phyloP scores from a whole-genome alignment of 2,329 filamentous ascomycete species.

The Ampelomyces quisqualis region DNA sequence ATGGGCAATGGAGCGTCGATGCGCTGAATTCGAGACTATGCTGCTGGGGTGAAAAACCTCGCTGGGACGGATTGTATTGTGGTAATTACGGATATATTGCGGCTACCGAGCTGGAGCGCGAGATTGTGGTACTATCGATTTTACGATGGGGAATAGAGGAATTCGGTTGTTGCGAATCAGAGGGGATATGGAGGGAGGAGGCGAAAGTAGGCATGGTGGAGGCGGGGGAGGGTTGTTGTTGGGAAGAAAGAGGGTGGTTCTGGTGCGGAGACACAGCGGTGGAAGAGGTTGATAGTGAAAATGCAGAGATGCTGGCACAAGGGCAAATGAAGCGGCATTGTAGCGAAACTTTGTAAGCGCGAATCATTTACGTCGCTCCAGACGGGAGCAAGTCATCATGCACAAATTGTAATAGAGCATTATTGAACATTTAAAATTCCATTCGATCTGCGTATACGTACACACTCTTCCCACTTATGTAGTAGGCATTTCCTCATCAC shows the following conservation, averaged over 20 bases:
- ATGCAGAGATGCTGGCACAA: background rate
- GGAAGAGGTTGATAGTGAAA: background rate
- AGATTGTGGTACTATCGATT: no score
- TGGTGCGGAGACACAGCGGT: background rate
- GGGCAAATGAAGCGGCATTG: no score
- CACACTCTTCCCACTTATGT: background rate
- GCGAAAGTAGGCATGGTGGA: background rate
- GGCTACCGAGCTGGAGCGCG: no score
- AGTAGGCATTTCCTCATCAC: background rate
- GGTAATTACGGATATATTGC: no score
- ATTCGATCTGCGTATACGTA: slow-evolving; percentile 4
- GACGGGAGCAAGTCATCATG: no score
- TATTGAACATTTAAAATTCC: background rate
- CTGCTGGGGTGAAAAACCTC: no score
- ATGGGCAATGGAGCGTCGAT: no score
- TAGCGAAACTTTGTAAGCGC: no score
- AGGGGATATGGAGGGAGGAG: slow-evolving; percentile 38
- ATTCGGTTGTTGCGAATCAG: slow-evolving; percentile 47
- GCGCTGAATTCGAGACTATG: no score
- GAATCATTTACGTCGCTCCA: no score
- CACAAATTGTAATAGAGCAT: background rate
- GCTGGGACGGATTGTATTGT: no score
- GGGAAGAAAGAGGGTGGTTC: background rate
- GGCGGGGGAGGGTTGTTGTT: background rate
- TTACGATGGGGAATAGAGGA: slow-evolving; percentile 21